Conservation (phyloP, 2,329 filamentous ascomycete species). For the Neofusicoccum kwambonambiense region DNA sequence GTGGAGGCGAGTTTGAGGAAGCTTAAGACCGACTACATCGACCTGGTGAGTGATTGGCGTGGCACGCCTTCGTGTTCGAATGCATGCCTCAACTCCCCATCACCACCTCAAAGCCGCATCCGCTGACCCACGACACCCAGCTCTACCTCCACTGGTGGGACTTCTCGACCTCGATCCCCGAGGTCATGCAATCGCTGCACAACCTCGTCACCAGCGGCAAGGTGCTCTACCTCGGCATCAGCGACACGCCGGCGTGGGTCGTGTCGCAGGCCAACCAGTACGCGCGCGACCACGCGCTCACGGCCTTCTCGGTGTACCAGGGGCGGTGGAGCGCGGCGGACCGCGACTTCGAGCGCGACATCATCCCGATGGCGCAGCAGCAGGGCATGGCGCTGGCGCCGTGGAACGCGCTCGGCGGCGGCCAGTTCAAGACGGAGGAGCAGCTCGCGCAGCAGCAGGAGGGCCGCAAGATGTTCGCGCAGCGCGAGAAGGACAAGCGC, state of each 20-base stretch:
- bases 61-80: not conserved
- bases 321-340: slow-evolving; percentile 43
- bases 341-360: slow-evolving; percentile 47
- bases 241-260: slow-evolving; percentile 45
- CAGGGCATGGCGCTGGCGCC: slow-evolving; percentile 49
- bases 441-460: slow-evolving; percentile 33
- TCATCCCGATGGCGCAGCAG: slow-evolving; percentile 45
- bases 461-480: slow-evolving; percentile 41
- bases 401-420: slow-evolving; percentile 53
- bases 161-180: slow-evolving; percentile 42
- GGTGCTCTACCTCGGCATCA: slow-evolving; percentile 47
- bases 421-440: slow-evolving; percentile 44
- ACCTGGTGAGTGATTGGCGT: slow-evolving; percentile 34
- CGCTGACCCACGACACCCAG: no score
- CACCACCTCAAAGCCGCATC: no score
- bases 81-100: no score
- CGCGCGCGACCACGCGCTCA: slow-evolving; percentile 41
- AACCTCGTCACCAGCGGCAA: slow-evolving; percentile 41
- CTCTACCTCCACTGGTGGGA: slow-evolving; percentile 40
- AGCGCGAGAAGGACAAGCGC: slow-evolving; percentile 49
- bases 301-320: slow-evolving; percentile 42
- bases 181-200: slow-evolving; percentile 46
- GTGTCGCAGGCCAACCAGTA: slow-evolving; percentile 31
- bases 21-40: slow-evolving; percentile 67
- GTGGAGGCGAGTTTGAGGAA: slow-evolving; percentile 47